These are phyloP conservation scores for Dictyostelium brefeldianum DNA, from an alignment of 78 protist species.

Conservation along the genomic window DNA sequence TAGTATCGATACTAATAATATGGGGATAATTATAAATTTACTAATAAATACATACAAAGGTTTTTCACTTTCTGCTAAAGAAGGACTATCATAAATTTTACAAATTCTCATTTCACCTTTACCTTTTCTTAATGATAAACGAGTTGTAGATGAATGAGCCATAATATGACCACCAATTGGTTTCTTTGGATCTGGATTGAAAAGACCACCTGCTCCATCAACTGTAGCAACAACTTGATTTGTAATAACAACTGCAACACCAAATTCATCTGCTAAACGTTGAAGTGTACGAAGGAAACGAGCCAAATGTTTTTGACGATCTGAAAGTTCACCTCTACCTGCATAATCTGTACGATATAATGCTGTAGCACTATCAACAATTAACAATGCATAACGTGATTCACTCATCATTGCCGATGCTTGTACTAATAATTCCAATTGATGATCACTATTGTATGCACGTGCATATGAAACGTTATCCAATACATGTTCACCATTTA, in stretches of 20 bases:
- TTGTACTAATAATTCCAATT: conserved; percentile 90
- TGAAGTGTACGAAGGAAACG: conserved; percentile 94
- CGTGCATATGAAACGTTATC: conserved; percentile 99
- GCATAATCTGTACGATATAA: conserved; percentile 98
- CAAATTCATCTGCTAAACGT: conserved; percentile 98
- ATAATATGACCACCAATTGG: conserved; percentile 99
- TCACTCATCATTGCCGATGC: conserved; percentile 99
- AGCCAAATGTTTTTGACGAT: conserved; percentile 98
- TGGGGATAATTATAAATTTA: no score
- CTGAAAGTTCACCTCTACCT: conserved; percentile 99
- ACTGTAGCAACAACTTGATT: conserved; percentile 99
- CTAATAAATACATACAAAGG: background rate
- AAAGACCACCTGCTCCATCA: conserved; percentile 62
- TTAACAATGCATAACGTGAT: conserved; percentile 92
- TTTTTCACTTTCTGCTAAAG: conserved; percentile 94
- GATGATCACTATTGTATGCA: conserved; percentile 99
- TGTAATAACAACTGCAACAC: conserved; percentile 99
- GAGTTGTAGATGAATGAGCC: conserved; percentile 99
- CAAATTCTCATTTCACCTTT: conserved; percentile 98
- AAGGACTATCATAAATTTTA: conserved; percentile 99
- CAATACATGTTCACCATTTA: conserved; percentile 94
- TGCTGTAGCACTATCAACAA: conserved; percentile 99
- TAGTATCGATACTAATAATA: no score
- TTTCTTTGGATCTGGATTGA: conserved; percentile 83
- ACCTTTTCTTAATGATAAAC: conserved; percentile 98